A percentile compares a stretch with the other conserved stretches of the same genome.
phyloP scores from a whole-genome alignment of 192 early-diverging fungal species.

The Coemansia sp. region DNA sequence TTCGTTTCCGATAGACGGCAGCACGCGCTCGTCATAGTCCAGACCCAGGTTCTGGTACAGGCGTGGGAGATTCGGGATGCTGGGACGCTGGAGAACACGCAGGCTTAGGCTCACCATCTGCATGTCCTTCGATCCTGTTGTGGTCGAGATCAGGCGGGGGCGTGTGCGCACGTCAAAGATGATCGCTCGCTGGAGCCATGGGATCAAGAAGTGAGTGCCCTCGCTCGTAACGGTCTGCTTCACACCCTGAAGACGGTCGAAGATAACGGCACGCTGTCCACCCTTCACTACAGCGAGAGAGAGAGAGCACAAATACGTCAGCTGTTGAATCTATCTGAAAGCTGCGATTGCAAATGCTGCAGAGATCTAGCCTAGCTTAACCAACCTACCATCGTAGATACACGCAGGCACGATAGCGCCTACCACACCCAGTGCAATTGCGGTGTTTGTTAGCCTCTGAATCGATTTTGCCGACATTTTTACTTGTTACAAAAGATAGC shows the following conservation, averaged over 20 bases:
- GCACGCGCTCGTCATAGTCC: conserved; percentile 97
- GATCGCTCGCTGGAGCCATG: conserved; percentile 93
- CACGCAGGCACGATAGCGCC: conserved; percentile 74
- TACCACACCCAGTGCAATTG: conserved; percentile 72
- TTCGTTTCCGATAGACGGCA: conserved; percentile 98
- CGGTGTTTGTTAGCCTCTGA: conserved; percentile 74
- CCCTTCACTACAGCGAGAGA: conserved; percentile 74
- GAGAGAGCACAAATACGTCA: background rate
- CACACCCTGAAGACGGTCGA: conserved; percentile 93
- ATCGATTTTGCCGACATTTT: conserved; percentile 36
- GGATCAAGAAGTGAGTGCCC: conserved; percentile 96
- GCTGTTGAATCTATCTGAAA: background rate
- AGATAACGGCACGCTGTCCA: conserved; percentile 94
- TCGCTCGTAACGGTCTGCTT: conserved; percentile 77
- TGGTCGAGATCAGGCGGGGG: conserved; percentile 97
- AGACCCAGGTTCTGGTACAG: conserved; percentile 91
- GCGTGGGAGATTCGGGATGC: conserved; percentile 66
- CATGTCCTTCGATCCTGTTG: conserved; percentile 99
- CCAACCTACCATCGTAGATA: conserved; percentile 86
- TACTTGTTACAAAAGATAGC: background rate
- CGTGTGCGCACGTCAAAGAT: conserved; percentile 91
- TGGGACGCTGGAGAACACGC: conserved; percentile 89
- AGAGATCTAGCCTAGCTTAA: no score
- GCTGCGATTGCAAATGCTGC: background rate
- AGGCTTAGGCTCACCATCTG: conserved; percentile 95